These are phyloP conservation scores for Tuber melanosporum DNA, from an alignment of 495 filamentous ascomycete genomes.

Conservation along the genomic window DNA sequence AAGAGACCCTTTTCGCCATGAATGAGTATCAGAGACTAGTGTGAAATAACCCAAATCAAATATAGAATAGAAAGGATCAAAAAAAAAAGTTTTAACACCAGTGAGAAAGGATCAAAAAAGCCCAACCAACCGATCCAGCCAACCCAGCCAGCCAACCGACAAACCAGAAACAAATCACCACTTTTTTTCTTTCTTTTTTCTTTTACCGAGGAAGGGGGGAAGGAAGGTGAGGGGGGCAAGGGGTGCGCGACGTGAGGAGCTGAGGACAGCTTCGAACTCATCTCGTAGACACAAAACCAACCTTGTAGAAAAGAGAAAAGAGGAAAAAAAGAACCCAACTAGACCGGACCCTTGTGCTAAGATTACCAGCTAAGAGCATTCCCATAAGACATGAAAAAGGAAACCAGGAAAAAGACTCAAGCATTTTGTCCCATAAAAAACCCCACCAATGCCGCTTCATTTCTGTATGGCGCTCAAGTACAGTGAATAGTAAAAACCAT, in stretches of 20 bases:
- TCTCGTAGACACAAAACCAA: neutral
- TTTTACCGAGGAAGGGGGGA: neutral
- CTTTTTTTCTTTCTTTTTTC: constrained; percentile 12
- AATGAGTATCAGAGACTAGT: constrained; percentile 19
- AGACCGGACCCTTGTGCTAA: constrained; percentile 29
- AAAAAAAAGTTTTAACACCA: constrained; percentile 1
- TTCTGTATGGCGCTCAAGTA: constrained; percentile 32
- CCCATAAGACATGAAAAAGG: constrained; percentile 27
- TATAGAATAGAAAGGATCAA: constrained; percentile 17
- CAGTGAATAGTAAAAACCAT: constrained; percentile 19
- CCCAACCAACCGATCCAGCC: neutral
- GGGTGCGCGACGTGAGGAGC: neutral
- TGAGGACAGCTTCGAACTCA: neutral
- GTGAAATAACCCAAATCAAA: constrained; percentile 9
- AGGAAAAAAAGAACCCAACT: constrained; percentile 26
- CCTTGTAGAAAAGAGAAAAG: constrained; percentile 18
- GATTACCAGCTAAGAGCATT: constrained; percentile 32
- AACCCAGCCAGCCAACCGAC: constrained; percentile 6
- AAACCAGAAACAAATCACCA: constrained; percentile 19
- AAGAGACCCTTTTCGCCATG: constrained; percentile 26
- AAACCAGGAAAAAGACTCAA: constrained; percentile 26
- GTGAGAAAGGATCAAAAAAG: neutral
- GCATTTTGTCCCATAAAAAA: constrained; percentile 29
- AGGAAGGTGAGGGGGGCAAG: neutral
- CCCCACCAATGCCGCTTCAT: constrained; percentile 30